Conservation (phyloP, 306 rosid genomes). For the Dryas octopetala region DNA sequence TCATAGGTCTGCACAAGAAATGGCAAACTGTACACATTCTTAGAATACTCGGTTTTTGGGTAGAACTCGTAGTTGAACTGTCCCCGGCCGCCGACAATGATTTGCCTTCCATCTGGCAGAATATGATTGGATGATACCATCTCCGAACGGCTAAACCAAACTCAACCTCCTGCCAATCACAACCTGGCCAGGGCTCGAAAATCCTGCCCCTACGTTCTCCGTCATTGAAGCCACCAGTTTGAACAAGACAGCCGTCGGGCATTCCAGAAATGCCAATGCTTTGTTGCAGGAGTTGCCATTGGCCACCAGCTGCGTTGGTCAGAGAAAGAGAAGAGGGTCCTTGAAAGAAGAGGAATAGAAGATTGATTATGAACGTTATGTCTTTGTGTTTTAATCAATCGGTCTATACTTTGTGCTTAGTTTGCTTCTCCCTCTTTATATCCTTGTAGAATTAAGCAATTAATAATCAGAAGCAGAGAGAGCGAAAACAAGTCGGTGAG, state of each 20-base stretch:
- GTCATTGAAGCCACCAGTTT: slow-evolving; percentile 68
- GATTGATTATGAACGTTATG: neutral
- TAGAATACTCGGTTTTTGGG: slow-evolving; percentile 28
- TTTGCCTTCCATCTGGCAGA: slow-evolving; percentile 59
- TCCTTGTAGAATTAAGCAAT: no score
- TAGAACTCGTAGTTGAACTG: slow-evolving; percentile 60
- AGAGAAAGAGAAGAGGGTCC: neutral
- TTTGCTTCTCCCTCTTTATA: no score
- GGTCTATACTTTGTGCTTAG: no score
- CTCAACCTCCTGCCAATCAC: slow-evolving; percentile 49
- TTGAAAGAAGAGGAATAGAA: neutral
- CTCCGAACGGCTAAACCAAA: slow-evolving; percentile 27
- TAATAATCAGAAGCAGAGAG: no score
- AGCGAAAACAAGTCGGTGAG: no score
- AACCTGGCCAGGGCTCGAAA: slow-evolving; percentile 34
- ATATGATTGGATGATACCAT: slow-evolving; percentile 62
- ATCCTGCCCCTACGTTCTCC: slow-evolving; percentile 43
- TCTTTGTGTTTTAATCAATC: no score
- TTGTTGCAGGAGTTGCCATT: slow-evolving; percentile 31
- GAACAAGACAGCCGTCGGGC: slow-evolving; percentile 48
- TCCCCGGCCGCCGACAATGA: slow-evolving; percentile 50
- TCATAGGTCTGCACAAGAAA: slow-evolving; percentile 50
- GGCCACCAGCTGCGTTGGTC: slow-evolving; percentile 1
- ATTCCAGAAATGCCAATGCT: slow-evolving; percentile 29
- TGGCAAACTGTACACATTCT: slow-evolving; percentile 15